Percentiles rank a stretch among this genome's conserved stretches.
phyloP scores from a whole-genome alignment of 2,329 filamentous ascomycete species.

The Cladosporium cucumerinum region DNA sequence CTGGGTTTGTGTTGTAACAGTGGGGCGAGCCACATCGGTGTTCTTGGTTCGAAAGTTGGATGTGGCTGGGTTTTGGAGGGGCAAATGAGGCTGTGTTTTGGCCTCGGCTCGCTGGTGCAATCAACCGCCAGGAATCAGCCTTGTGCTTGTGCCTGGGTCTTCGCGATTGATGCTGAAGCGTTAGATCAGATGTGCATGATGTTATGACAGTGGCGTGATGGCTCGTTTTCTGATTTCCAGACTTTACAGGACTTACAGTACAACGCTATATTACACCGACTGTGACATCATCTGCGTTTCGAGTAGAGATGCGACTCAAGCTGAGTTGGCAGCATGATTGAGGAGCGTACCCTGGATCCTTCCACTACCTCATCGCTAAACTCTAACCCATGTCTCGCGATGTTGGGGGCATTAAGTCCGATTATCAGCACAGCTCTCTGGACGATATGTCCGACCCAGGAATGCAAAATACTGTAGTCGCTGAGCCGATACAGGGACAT shows the following conservation, averaged over 20 bases:
- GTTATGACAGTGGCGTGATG: too few species aligned
- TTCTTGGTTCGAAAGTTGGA: neutral
- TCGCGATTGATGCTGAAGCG: neutral
- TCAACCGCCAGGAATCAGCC: too few species aligned
- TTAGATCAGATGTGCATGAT: neutral
- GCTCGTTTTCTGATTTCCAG: too few species aligned
- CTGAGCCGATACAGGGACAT: neutral
- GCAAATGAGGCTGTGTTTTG: constrained; percentile 4
- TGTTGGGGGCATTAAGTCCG: neutral
- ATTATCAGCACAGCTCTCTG: neutral
- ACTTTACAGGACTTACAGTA: neutral
- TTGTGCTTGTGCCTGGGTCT: too few species aligned
- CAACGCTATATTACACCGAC: neutral
- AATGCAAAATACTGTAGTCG: neutral
- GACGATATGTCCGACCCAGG: neutral
- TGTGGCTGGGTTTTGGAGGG: neutral
- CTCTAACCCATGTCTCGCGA: neutral
- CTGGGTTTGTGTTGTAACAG: neutral
- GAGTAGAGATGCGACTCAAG: neutral
- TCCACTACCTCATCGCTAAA: neutral
- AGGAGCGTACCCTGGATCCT: neutral
- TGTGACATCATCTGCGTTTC: neutral
- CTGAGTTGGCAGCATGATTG: neutral
- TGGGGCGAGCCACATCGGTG: neutral
- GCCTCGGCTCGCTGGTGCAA: neutral